Evolutionary conservation across 305 asterid genomes (phyloP).

Genomic region (Solanum hybrid): DNA sequence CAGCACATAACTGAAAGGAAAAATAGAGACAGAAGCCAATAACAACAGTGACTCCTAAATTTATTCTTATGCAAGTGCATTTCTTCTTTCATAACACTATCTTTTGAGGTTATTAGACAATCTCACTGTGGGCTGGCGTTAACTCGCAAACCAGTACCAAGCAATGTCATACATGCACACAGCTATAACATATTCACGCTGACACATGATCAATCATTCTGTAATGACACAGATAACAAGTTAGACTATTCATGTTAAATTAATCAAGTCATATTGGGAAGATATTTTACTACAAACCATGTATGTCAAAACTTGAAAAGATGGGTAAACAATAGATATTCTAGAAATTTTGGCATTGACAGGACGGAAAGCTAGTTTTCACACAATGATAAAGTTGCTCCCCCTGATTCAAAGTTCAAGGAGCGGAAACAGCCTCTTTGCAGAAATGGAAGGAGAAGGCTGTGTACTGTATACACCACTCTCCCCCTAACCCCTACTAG

Average conservation of each 20-base stretch:
- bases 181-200: neutral
- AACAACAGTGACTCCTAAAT: neutral
- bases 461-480: neutral
- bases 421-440: neutral
- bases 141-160: neutral
- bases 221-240: neutral
- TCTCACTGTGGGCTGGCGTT: neutral
- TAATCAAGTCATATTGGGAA: neutral
- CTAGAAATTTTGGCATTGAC: neutral
- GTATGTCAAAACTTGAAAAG: neutral
- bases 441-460: neutral
- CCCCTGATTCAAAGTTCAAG: neutral
- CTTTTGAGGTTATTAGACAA: neutral
- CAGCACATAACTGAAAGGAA: neutral
- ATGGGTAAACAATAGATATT: neutral
- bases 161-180: neutral
- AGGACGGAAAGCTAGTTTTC: neutral
- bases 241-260: neutral
- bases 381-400: neutral
- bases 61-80: neutral
- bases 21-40: neutral
- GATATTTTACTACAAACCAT: neutral
- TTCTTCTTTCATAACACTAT: neutral
- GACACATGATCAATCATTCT: neutral
- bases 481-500: neutral